These are phyloP conservation scores for Trichoderma asperellum DNA, from an alignment of 2,329 filamentous ascomycete species.

Conservation along the genomic window DNA sequence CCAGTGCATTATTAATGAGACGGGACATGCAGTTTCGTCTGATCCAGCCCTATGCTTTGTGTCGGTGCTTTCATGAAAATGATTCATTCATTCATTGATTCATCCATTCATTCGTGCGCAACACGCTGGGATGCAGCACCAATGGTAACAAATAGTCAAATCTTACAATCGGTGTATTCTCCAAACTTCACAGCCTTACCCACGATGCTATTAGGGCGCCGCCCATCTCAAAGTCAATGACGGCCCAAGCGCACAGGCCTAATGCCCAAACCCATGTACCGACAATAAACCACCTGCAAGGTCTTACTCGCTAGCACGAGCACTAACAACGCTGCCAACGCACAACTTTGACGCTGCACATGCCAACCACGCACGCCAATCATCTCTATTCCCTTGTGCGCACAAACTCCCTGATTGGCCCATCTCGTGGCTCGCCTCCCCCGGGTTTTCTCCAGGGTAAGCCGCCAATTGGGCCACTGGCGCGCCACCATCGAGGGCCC, in stretches of 20 bases:
- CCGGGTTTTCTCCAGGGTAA: slow-evolving; percentile 18
- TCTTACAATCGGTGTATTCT: not conserved
- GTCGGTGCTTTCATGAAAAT: not conserved
- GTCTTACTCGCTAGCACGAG: not conserved
- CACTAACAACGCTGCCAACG: not conserved
- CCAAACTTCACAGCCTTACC: not conserved
- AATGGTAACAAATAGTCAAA: not conserved
- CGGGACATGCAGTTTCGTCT: not conserved
- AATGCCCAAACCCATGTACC: not conserved
- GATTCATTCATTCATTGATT: too few relatives aligned
- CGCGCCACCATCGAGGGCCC: not conserved
- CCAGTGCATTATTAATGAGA: not conserved
- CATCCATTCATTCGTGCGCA: too few relatives aligned
- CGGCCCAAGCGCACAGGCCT: not conserved
- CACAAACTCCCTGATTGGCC: not conserved
- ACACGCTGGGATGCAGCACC: not conserved
- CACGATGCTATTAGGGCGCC: not conserved
- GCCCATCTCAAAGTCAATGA: not conserved
- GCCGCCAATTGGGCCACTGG: not conserved
- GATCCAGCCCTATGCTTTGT: not conserved
- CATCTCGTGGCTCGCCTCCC: not conserved
- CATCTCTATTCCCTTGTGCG: not conserved
- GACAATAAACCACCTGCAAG: not conserved
- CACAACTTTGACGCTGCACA: not conserved
- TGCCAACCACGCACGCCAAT: not conserved